Percentiles rank a stretch among this genome's conserved stretches.
Evolutionary conservation across 169 alveolate species (phyloP).

Genomic region (Prorocentrum cordatum): DNA sequence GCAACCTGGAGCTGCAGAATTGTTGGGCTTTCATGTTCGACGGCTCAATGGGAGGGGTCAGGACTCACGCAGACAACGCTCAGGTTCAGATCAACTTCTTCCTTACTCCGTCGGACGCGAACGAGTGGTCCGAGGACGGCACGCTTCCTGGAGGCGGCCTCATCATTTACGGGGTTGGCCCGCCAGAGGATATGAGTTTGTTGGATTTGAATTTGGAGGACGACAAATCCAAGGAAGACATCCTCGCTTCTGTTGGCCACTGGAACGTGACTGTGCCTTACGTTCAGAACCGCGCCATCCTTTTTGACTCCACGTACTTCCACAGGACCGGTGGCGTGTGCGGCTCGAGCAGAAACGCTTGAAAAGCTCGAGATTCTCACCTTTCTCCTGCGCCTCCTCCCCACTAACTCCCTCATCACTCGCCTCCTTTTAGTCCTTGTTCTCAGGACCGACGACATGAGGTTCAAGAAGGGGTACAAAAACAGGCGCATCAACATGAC

Average conservation of each 20-base stretch:
- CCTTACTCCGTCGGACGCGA: neutral
- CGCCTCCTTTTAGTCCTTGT: no score
- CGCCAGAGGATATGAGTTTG: neutral
- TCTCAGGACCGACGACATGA: neutral
- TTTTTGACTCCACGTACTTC: neutral
- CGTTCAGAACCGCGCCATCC: neutral
- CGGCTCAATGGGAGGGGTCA: neutral
- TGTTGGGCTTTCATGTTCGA: neutral
- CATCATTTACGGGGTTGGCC: neutral
- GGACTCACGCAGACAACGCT: neutral
- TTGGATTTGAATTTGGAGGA: neutral
- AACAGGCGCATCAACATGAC: neutral
- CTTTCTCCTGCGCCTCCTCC: no score
- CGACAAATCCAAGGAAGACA: neutral
- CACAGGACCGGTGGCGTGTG: no score
- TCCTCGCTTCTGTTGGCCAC: neutral
- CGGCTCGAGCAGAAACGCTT: no score
- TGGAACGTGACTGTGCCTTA: slow-evolving; percentile 1
- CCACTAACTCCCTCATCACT: no score
- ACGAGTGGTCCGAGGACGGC: neutral
- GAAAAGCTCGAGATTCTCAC: no score
- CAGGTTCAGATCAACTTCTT: neutral
- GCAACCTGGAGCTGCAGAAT: neutral
- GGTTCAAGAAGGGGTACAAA: slow-evolving; percentile 1
- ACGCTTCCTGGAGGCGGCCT: neutral